These are phyloP conservation scores for Collybia sordida DNA, from an alignment of 768 basidiomycete genomes.

Conservation along the genomic window DNA sequence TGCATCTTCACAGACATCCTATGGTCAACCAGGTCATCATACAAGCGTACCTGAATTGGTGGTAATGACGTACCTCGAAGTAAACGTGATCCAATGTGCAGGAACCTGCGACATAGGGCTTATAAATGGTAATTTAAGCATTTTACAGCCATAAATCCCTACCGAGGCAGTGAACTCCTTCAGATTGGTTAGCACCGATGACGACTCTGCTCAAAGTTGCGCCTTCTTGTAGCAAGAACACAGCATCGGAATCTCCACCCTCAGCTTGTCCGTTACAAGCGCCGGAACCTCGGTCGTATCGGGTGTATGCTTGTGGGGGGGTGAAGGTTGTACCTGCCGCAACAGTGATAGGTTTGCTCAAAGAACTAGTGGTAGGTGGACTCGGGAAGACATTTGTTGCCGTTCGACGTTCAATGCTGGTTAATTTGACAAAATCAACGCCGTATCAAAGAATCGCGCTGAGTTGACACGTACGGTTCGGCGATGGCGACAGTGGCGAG, in stretches of 20 bases:
- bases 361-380: conserved; percentile 31
- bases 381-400: conserved; percentile 35
- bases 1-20: conserved; percentile 38
- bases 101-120: conserved; percentile 6
- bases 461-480: background rate
- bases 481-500: background rate
- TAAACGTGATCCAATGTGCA: conserved; percentile 27
- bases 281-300: conserved; percentile 39
- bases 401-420: conserved; percentile 25
- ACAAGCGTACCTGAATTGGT: background rate
- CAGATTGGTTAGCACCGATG: conserved; percentile 40
- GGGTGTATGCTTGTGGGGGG: conserved; percentile 31
- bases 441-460: conserved; percentile 19
- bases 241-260: conserved; percentile 38
- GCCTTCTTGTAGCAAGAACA: conserved; percentile 41
- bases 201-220: conserved; percentile 38
- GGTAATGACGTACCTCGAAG: conserved; percentile 23
- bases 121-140: background rate
- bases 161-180: conserved; percentile 41
- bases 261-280: conserved; percentile 35
- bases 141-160: background rate
- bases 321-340: conserved; percentile 33
- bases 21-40: too few relatives aligned
- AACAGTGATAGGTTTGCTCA: conserved; percentile 32
- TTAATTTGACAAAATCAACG: conserved; percentile 7